A percentile compares a stretch with the other conserved stretches of the same genome.
Evolutionary conservation across 768 basidiomycete genomes (phyloP).

Genomic region (Naganishia kalamii): DNA sequence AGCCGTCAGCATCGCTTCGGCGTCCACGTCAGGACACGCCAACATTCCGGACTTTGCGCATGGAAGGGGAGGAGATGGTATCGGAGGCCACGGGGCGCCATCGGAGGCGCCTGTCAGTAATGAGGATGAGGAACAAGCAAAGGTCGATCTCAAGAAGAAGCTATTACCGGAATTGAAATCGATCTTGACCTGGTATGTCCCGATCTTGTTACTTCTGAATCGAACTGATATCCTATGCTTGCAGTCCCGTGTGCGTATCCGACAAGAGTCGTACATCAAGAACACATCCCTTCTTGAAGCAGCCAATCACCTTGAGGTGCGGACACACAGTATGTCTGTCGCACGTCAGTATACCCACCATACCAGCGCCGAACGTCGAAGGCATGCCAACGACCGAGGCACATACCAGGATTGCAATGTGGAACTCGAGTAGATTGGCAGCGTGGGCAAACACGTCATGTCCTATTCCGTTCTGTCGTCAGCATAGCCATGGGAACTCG

Average conservation of each 20-base stretch:
- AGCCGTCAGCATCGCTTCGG: neutral
- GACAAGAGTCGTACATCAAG: conserved; percentile 23
- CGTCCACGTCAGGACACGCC: neutral
- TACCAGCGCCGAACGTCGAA: conserved; percentile 46
- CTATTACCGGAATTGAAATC: conserved; percentile 28
- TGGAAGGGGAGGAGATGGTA: conserved; percentile 32
- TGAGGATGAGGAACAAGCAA: conserved; percentile 14
- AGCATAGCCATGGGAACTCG: neutral
- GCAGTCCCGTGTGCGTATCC: conserved; percentile 32
- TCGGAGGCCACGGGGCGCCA: conserved; percentile 25
- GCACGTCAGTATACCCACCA: conserved; percentile 49
- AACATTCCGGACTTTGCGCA: conserved; percentile 30
- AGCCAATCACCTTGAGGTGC: conserved; percentile 63
- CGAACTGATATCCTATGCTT: conserved; percentile 18
- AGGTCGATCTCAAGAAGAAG: conserved; percentile 14
- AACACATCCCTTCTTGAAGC: conserved; percentile 41
- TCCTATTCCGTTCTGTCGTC: conserved; percentile 35
- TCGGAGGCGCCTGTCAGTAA: neutral
- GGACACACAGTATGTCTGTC: conserved; percentile 71
- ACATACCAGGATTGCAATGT: conserved; percentile 25
- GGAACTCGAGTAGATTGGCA: conserved; percentile 26
- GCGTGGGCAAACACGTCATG: conserved; percentile 40
- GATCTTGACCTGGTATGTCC: conserved; percentile 36
- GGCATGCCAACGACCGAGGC: conserved; percentile 38
- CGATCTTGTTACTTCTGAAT: neutral